Evolutionary conservation across 805 yeast species (phyloP).

Genomic region (Hanseniaspora vineae): DNA sequence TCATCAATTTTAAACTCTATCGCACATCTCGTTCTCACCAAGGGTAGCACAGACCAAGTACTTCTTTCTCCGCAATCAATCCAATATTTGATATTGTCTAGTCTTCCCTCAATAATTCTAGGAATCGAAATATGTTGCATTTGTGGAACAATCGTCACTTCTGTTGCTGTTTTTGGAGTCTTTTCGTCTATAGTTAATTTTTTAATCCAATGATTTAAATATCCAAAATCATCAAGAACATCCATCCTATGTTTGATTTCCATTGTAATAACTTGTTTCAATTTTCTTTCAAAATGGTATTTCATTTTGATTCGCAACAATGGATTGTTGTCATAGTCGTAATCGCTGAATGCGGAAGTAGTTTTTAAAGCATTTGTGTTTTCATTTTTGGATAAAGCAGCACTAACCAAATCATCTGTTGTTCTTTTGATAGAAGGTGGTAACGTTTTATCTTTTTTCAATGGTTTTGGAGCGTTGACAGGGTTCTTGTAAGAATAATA

Average conservation of each 20-base stretch:
- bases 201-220: constrained; percentile 55
- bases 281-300: constrained; percentile 25
- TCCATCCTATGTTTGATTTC: constrained; percentile 79
- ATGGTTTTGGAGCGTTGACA: constrained; percentile 12
- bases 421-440: background rate
- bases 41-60: constrained; percentile 82
- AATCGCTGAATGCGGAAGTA: constrained; percentile 3
- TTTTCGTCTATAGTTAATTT: constrained; percentile 80
- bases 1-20: constrained; percentile 84
- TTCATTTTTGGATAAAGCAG: too few relatives aligned
- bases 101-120: constrained; percentile 64
- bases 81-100: constrained; percentile 81
- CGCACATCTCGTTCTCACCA: constrained; percentile 77
- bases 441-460: constrained; percentile 3
- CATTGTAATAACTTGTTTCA: constrained; percentile 49
- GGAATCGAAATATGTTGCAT: constrained; percentile 60
- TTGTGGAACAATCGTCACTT: constrained; percentile 85
- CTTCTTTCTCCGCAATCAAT: constrained; percentile 80
- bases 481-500: constrained; percentile 27
- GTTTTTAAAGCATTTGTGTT: background rate
- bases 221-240: constrained; percentile 64
- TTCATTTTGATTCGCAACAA: constrained; percentile 25
- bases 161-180: constrained; percentile 67
- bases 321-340: constrained; percentile 3
- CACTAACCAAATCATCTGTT: background rate